Evolutionary conservation across 1,284 basidiomycete species (phyloP).

Genomic region (Anthracocystis panici-leucophaei): DNA sequence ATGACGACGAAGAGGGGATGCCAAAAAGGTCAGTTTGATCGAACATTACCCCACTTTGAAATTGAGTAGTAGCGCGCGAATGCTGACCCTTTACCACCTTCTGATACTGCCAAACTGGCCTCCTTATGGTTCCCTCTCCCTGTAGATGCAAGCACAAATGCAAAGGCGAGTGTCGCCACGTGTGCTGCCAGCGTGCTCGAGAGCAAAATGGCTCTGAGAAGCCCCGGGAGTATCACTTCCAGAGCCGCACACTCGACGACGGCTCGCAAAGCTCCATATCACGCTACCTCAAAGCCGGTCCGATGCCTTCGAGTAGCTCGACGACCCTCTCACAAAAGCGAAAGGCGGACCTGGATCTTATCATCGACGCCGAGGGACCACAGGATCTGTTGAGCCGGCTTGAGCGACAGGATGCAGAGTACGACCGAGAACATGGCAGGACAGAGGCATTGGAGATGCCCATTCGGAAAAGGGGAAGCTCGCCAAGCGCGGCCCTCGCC

Average conservation of each 20-base stretch:
- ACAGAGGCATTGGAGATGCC: slow-evolving; percentile 7
- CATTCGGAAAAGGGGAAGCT: neutral
- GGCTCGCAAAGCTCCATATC: neutral
- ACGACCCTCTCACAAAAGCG: slow-evolving; percentile 13
- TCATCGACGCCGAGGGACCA: slow-evolving; percentile 16
- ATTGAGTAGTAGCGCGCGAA: neutral
- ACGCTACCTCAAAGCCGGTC: neutral
- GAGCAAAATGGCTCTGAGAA: slow-evolving; percentile 11
- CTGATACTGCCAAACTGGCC: neutral
- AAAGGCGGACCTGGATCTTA: slow-evolving; percentile 12
- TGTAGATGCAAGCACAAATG: slow-evolving; percentile 52
- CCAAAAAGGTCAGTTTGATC: slow-evolving; percentile 24
- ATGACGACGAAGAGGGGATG: slow-evolving; percentile 27
- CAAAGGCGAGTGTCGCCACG: slow-evolving; percentile 64
- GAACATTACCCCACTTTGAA: too few relatives aligned
- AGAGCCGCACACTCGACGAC: slow-evolving; percentile 9
- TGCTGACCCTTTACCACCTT: neutral
- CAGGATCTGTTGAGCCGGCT: slow-evolving; percentile 35
- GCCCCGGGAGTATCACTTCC: slow-evolving; percentile 17
- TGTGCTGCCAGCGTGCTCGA: slow-evolving; percentile 56
- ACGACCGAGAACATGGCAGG: neutral
- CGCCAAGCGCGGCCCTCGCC: neutral
- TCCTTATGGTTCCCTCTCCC: neutral
- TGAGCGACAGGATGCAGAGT: slow-evolving; percentile 19
- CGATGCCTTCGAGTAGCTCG: slow-evolving; percentile 6